Evolutionary conservation across 208 protist genomes (phyloP).

Genomic region (Leishmania mexicana): DNA sequence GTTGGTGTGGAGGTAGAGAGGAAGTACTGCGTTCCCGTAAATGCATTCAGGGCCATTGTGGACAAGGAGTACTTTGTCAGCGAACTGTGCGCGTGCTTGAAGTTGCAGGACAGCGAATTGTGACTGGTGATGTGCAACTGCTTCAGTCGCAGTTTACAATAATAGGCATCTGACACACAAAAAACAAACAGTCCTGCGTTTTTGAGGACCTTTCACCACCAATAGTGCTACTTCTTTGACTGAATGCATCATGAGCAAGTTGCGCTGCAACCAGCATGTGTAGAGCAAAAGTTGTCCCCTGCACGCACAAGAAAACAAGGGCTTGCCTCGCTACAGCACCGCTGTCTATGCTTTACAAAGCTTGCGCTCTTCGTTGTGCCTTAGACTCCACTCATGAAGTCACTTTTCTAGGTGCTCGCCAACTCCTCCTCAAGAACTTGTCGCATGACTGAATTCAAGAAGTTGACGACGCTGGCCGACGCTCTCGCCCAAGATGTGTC

Average conservation of each 20-base stretch:
- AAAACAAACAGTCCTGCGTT: background rate
- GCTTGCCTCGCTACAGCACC: background rate
- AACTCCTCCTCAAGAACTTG: background rate
- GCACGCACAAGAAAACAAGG: background rate
- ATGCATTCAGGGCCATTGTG: constrained; percentile 83
- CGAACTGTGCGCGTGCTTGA: constrained; percentile 45
- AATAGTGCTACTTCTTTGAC: background rate
- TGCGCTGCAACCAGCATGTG: background rate
- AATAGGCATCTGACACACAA: background rate
- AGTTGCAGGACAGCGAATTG: constrained; percentile 36
- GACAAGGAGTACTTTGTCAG: constrained; percentile 86
- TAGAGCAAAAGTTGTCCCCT: background rate
- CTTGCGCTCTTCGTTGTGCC: background rate
- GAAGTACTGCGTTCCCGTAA: constrained; percentile 80
- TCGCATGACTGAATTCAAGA: constrained; percentile 36
- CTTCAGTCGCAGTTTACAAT: background rate
- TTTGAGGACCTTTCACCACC: background rate
- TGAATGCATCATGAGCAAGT: background rate
- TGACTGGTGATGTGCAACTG: background rate
- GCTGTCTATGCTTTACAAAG: background rate
- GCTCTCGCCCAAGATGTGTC: constrained; percentile 20
- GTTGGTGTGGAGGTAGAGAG: constrained; percentile 45
- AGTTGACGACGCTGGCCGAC: constrained; percentile 20
- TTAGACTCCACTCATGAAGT: background rate
- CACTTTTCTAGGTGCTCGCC: background rate